Percentiles rank a stretch among this genome's conserved stretches.
Conservation (phyloP, 164 flowering plant genomes). For the Dillenia suffruticosa region DNA sequence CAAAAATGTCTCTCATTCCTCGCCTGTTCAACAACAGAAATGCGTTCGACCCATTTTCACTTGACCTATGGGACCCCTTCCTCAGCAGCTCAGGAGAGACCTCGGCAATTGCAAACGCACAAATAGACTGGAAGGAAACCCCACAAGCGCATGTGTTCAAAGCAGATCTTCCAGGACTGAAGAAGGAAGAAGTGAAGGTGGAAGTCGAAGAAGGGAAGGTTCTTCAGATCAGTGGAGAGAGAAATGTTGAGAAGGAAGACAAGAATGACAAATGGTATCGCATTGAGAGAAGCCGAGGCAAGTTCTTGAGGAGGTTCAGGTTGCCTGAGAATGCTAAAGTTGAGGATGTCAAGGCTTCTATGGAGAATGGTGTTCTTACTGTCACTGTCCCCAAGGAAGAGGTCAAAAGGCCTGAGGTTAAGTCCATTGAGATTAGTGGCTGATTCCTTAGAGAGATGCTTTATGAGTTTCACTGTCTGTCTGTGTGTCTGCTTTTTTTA, state of each 20-base stretch:
- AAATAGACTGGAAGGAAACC: conserved; percentile 41
- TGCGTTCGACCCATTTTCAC: conserved; percentile 28
- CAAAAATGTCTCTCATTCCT: conserved; percentile 13
- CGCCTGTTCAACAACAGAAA: conserved; percentile 6
- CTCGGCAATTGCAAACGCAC: conserved; percentile 14
- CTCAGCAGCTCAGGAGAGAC: conserved; percentile 15
- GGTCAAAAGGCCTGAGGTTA: conserved; percentile 20
- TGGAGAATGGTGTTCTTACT: conserved; percentile 35
- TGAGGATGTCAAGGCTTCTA: conserved; percentile 26
- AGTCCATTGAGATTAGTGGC: conserved; percentile 27
- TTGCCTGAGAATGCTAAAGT: conserved; percentile 37
- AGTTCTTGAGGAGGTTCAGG: conserved; percentile 29
- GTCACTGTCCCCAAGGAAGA: conserved; percentile 35
- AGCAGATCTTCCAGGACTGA: conserved; percentile 37
- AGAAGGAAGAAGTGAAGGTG: conserved; percentile 38
- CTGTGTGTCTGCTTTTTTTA: no score
- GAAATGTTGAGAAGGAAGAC: conserved; percentile 27
- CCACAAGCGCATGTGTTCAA: conserved; percentile 37
- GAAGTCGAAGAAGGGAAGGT: conserved; percentile 38
- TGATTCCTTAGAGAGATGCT: neutral
- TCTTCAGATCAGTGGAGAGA: conserved; percentile 34
- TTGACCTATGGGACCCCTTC: conserved; percentile 28
- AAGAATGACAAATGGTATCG: conserved; percentile 32
- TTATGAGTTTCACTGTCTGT: no score
- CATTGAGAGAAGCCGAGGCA: conserved; percentile 30